These are phyloP conservation scores for Chlorella ohadii DNA, from an alignment of 139 green algal species.

Conservation along the genomic window DNA sequence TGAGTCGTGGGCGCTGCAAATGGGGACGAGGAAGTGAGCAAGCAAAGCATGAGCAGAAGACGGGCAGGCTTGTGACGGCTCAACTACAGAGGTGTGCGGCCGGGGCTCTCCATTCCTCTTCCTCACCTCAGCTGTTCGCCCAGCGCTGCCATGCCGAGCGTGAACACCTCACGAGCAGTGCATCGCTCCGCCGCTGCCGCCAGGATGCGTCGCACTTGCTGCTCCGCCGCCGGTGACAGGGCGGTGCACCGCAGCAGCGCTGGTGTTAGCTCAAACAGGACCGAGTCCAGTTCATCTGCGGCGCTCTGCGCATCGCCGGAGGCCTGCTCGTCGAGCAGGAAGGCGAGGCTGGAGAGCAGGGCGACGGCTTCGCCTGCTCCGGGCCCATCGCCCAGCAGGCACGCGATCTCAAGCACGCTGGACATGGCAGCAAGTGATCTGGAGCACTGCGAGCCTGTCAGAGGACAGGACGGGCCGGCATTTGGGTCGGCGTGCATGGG, in stretches of 20 bases:
- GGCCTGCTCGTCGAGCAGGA: too few relatives aligned
- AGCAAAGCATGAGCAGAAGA: not conserved
- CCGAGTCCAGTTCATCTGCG: constrained; percentile 1
- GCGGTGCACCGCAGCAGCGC: not conserved
- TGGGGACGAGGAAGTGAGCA: not conserved
- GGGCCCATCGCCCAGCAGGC: too few relatives aligned
- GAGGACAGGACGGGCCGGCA: too few relatives aligned
- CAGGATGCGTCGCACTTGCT: not conserved
- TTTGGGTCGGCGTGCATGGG: too few relatives aligned
- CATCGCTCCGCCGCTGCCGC: not conserved
- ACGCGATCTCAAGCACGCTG: too few relatives aligned
- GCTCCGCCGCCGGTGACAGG: constrained; percentile 7
- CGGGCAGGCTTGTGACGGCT: not conserved
- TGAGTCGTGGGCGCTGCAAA: not conserved
- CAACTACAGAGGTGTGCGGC: too few relatives aligned
- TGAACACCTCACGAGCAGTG: constrained; percentile 34
- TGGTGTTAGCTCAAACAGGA: not conserved
- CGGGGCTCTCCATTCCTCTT: too few relatives aligned
- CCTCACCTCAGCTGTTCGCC: not conserved
- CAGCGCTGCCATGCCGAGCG: constrained; percentile 15
- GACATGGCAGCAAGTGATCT: too few relatives aligned
- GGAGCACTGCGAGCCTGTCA: too few relatives aligned
- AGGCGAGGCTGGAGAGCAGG: too few relatives aligned
- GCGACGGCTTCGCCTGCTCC: too few relatives aligned
- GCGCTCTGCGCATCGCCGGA: too few relatives aligned